These are phyloP conservation scores for Knufia fluminis DNA, from an alignment of 2,329 filamentous ascomycete species.

Conservation along the genomic window DNA sequence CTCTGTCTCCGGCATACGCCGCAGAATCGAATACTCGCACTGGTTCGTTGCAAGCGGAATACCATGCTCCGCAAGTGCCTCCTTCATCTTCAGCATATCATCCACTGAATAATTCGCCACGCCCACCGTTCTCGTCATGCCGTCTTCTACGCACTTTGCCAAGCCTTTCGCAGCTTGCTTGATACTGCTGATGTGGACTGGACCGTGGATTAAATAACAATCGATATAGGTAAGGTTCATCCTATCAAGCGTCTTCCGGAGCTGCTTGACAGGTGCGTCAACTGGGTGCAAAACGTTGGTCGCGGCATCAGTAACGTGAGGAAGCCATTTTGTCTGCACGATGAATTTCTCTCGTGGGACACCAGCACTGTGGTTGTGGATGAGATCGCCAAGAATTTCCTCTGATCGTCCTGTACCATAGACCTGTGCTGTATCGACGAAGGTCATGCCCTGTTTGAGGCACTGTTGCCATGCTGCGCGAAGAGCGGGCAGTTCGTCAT, in stretches of 20 bases:
- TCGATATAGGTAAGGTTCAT: conserved; percentile 35
- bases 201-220: conserved; percentile 38
- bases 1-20: conserved; percentile 33
- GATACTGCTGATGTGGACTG: conserved; percentile 33
- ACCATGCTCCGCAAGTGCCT: conserved; percentile 31
- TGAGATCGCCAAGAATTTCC: conserved; percentile 33
- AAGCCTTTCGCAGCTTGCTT: conserved; percentile 33
- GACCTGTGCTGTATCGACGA: conserved; percentile 38
- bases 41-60: conserved; percentile 37
- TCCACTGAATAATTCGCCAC: conserved; percentile 37
- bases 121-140: conserved; percentile 34
- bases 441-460: conserved; percentile 31
- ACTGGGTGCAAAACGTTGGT: conserved; percentile 27
- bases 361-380: conserved; percentile 23
- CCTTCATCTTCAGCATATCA: conserved; percentile 36
- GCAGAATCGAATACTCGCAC: conserved; percentile 37
- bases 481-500: conserved; percentile 28
- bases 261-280: conserved; percentile 28
- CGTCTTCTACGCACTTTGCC: conserved; percentile 35
- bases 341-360: conserved; percentile 30
- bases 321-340: conserved; percentile 35
- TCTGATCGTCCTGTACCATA: conserved; percentile 37
- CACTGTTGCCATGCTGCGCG: conserved; percentile 33
- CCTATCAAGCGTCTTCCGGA: conserved; percentile 31
- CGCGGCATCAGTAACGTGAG: conserved; percentile 23